These are phyloP conservation scores for Domatiomyces globalis DNA, from an alignment of 2,329 filamentous ascomycete species.

Conservation along the genomic window DNA sequence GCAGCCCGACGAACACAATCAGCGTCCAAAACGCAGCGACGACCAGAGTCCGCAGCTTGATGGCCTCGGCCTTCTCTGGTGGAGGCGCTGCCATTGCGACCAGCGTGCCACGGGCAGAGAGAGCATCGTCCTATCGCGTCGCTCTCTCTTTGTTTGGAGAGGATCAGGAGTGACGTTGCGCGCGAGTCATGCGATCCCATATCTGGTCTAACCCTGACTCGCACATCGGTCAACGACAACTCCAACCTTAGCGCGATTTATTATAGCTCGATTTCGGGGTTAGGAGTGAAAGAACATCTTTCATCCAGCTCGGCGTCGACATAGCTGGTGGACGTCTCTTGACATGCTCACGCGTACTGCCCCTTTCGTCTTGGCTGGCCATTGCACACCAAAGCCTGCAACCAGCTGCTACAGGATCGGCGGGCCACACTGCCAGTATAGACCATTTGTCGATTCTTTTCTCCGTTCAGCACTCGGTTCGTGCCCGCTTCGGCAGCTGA, in stretches of 20 bases:
- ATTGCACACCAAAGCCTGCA: background rate
- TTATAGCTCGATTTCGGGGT: background rate
- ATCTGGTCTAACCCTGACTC: background rate
- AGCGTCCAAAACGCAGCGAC: conserved; percentile 85
- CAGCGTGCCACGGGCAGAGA: background rate
- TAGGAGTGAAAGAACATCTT: background rate
- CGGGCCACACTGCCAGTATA: conserved; percentile 2
- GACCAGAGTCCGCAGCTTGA: conserved; percentile 56
- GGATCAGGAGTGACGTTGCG: too few species aligned
- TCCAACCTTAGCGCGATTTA: background rate
- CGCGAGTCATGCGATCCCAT: background rate
- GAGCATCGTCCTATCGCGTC: too few species aligned
- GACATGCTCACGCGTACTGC: background rate
- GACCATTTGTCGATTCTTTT: conserved; percentile 15
- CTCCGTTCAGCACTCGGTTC: conserved; percentile 15
- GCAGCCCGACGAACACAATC: conserved; percentile 67
- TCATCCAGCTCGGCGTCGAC: too few species aligned
- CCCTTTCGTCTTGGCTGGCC: background rate
- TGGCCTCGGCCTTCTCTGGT: conserved; percentile 57
- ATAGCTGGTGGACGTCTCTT: background rate
- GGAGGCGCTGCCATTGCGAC: conserved; percentile 36
- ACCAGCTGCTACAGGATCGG: too few species aligned
- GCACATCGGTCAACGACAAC: background rate
- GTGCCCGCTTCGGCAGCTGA: conserved; percentile 44
- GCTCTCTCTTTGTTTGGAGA: too few species aligned